Conservation (phyloP, 2,329 filamentous ascomycete species). For the Ophiostoma fasciatum region DNA sequence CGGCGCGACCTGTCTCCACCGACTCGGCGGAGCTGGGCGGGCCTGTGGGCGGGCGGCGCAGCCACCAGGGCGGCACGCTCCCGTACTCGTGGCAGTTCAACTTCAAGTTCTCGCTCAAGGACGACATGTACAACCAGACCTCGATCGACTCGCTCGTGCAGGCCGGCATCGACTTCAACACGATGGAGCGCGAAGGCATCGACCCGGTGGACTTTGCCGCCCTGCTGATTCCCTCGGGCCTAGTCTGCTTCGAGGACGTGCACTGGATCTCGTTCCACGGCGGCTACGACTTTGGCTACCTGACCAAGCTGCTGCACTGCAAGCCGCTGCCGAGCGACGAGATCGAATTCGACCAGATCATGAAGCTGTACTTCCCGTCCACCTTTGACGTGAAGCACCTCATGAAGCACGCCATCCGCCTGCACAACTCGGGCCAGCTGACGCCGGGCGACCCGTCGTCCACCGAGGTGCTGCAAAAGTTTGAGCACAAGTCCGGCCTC, state of each 20-base stretch:
- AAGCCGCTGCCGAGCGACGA: constrained; percentile 77
- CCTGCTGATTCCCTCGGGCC: constrained; percentile 77
- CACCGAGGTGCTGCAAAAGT: constrained; percentile 62
- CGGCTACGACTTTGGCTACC: constrained; percentile 94
- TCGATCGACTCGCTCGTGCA: constrained; percentile 84
- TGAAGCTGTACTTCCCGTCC: constrained; percentile 85
- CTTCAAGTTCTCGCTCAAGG: constrained; percentile 86
- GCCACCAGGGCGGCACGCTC: constrained; percentile 23
- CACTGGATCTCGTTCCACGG: constrained; percentile 97
- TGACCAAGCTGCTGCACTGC: constrained; percentile 85
- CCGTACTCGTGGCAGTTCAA: constrained; percentile 98
- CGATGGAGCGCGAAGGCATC: constrained; percentile 77
- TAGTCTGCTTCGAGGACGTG: constrained; percentile 76
- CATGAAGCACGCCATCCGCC: constrained; percentile 73
- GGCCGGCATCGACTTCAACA: constrained; percentile 81
- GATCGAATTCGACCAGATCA: constrained; percentile 71
- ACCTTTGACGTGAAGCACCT: constrained; percentile 96
- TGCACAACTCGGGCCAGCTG: constrained; percentile 47
- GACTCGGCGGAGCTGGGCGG: constrained; percentile 26
- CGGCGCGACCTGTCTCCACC: constrained; percentile 43
- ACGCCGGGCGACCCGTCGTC: constrained; percentile 50
- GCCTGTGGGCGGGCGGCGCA: constrained; percentile 24
- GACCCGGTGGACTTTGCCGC: constrained; percentile 80
- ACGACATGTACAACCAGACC: constrained; percentile 95
- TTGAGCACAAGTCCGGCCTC: constrained; percentile 81